Base-by-base conservation (phyloP, 1,284 basidiomycete genomes). In the Hemileia vastatrix region DNA sequence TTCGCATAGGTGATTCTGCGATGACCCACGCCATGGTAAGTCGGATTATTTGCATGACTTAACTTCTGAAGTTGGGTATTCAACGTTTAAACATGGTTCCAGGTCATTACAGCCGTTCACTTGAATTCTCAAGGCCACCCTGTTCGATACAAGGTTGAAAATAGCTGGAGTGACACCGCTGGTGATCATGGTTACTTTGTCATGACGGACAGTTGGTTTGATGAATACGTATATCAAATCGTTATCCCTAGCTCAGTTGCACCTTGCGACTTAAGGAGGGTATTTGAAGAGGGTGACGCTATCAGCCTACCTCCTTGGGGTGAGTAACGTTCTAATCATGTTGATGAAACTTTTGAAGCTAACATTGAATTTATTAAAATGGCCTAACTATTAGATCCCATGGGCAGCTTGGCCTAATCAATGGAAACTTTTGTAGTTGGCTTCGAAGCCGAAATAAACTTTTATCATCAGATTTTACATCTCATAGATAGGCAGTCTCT, bases 31-130 rank as follows among this genome's bases (percentile, higher is more conserved):
- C 89, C 3, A 91, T 77, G 75, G 73, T 75, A 47, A 70, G 52
- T 54, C 1, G 15, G 6, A 44, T 32, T 4, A 43, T 21, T 4
- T 6, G 13, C 21, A n/a, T 49, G 15, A 18, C 27, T 53, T n/a
- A 13, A 9, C n/a, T 4, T 9, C 36, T 32, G 9, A 2, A 53
- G 5, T 9, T 52, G 31, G 11, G 8, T 19, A 5, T 19, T 40
- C 15, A 57, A 3, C 6, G 32, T 6, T n/a, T 21, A 48, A 32
- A 49, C 32, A 11, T 5, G 27, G 40, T 27, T 27, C 23, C 19
- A 91, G 90, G 89, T 92, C 55, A 91, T 95, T 72, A 86, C 87
- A 19, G 91, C 83, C 19, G 90, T 92, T n/a, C 90, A 94, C 74
- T 78, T 95, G 58, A 88, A 92, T 72, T 71, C 77, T 13, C 78